phyloP scores from a whole-genome alignment of 225 moss, liverwort and hornwort species.

The Bryoerythrophyllum caledonicum region DNA sequence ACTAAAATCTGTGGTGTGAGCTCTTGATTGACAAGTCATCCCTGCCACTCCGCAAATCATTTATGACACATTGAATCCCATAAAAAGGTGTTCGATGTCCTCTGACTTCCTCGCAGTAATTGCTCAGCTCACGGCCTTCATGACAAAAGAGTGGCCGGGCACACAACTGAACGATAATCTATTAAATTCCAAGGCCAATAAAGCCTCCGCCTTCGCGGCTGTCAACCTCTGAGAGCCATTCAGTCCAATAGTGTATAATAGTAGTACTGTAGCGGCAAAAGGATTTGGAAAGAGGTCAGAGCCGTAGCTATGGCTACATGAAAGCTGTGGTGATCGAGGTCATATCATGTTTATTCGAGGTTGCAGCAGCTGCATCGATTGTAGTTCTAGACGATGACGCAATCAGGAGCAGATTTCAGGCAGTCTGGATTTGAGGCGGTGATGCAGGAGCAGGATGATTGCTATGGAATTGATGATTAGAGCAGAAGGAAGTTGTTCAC shows the following conservation, averaged over 20 bases:
- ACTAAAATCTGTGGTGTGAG: too few species aligned
- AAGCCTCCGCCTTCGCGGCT: not conserved
- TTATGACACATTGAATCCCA: not conserved
- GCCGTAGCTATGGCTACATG: not conserved
- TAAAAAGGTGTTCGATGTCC: not conserved
- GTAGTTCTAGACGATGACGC: not conserved
- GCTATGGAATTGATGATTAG: not conserved
- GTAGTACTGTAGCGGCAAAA: not conserved
- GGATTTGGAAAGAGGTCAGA: not conserved
- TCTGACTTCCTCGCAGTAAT: not conserved
- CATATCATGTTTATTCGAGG: not conserved
- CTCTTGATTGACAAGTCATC: not conserved
- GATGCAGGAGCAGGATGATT: not conserved
- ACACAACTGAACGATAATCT: not conserved
- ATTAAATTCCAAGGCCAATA: not conserved
- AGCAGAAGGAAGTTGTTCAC: too few species aligned
- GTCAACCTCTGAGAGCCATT: not conserved
- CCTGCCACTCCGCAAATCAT: not conserved
- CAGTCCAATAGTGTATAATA: not conserved
- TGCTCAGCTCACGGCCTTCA: not conserved
- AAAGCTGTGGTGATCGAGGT: slow-evolving; percentile 10
- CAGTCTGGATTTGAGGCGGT: not conserved
- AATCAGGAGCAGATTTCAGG: not conserved
- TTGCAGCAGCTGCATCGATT: not conserved
- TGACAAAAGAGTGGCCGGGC: not conserved